Percentiles rank a stretch among this genome's conserved stretches.
Evolutionary conservation across 2,329 filamentous ascomycete species (phyloP).

Genomic region (Clarireedia sp.): DNA sequence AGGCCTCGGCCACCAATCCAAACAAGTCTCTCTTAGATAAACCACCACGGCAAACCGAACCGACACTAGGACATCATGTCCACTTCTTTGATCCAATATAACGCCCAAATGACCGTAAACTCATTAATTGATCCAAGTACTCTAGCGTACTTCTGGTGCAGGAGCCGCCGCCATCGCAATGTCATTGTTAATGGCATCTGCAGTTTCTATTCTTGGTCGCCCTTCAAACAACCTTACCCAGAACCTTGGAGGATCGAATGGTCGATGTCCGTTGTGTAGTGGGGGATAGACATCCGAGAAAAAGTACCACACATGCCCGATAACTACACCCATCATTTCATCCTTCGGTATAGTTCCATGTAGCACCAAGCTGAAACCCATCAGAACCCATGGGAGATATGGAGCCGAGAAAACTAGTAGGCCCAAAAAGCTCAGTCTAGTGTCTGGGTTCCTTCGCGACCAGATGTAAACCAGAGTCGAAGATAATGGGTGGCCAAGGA

Average conservation of each 20-base stretch:
- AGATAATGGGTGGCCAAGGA: conserved; percentile 86
- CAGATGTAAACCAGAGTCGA: conserved; percentile 97
- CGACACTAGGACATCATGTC: background rate
- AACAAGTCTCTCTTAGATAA: background rate
- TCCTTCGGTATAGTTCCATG: conserved; percentile 88
- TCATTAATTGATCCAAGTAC: background rate
- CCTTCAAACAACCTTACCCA: conserved; percentile 80
- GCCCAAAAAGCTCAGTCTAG: conserved; percentile 79
- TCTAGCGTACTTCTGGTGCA: conserved; percentile 32
- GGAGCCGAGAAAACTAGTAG: conserved; percentile 87
- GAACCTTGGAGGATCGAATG: conserved; percentile 82
- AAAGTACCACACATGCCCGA: conserved; percentile 97
- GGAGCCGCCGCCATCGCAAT: conserved; percentile 47
- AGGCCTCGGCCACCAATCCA: background rate
- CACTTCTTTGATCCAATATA: background rate
- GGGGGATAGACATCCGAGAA: conserved; percentile 95
- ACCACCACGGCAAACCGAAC: background rate
- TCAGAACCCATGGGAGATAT: conserved; percentile 91
- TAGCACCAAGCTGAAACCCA: conserved; percentile 85
- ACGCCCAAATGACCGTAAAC: conserved; percentile 6
- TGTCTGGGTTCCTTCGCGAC: conserved; percentile 90
- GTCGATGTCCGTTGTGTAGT: conserved; percentile 74
- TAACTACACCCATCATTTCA: conserved; percentile 89
- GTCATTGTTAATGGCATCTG: conserved; percentile 52
- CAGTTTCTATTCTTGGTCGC: conserved; percentile 42